Conservation (phyloP, 164 flowering plant species). For the Chimonanthus salicifolius region DNA sequence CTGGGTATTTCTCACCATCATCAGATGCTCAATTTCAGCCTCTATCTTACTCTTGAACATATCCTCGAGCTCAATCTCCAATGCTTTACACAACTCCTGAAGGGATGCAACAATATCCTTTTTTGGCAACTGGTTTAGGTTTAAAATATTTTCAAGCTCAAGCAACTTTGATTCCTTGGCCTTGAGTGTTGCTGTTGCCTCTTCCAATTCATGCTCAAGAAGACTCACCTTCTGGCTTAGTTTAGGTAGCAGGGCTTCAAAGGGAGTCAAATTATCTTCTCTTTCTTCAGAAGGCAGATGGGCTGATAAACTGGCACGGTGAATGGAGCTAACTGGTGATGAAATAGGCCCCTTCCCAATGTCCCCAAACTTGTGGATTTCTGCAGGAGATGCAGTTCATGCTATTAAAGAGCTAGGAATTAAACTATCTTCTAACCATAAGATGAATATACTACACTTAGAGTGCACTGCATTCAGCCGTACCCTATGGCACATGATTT, state of each 20-base stretch:
- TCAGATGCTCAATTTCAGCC: conserved; percentile 58
- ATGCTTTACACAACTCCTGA: conserved; percentile 10
- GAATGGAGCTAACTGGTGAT: conserved; percentile 3
- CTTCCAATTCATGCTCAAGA: conserved; percentile 44
- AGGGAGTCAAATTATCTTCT: conserved; percentile 6
- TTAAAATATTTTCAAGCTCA: conserved; percentile 35
- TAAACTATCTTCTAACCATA: background rate
- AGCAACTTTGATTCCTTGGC: conserved; percentile 34
- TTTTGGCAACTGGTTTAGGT: conserved; percentile 13
- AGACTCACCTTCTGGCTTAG: conserved; percentile 24
- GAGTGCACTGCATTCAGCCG: background rate
- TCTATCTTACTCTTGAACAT: conserved; percentile 50
- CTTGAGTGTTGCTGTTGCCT: conserved; percentile 15
- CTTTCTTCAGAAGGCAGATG: conserved; percentile 24
- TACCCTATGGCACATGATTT: background rate
- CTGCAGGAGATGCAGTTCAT: conserved; percentile 32
- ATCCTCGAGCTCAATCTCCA: conserved; percentile 35
- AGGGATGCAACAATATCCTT: conserved; percentile 5
- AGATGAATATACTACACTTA: background rate
- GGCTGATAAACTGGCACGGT: conserved; percentile 19
- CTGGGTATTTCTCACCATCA: conserved; percentile 25
- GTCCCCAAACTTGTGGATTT: conserved; percentile 44
- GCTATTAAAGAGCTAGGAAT: background rate
- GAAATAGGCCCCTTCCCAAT: conserved; percentile 39
- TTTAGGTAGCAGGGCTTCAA: conserved; percentile 20